Evolutionary conservation across 2,329 filamentous ascomycete species (phyloP).

Genomic region (Trichoderma guizhouense): DNA sequence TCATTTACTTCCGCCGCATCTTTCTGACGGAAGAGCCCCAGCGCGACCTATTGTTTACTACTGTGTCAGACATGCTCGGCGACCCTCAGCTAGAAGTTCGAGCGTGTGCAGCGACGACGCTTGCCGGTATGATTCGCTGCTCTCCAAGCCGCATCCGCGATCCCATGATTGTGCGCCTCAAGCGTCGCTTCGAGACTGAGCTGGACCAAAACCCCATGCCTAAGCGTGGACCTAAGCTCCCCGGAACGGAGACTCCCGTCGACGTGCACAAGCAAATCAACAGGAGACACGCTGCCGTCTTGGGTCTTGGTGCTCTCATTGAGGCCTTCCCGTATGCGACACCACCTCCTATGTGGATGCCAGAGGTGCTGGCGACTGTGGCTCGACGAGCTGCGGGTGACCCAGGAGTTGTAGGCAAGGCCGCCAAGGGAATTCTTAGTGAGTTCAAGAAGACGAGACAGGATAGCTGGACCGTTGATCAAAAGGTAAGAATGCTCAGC

Average conservation of each 20-base stretch:
- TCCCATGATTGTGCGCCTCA: constrained; percentile 71
- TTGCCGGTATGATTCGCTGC: constrained; percentile 97
- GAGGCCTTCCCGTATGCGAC: constrained; percentile 96
- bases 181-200: constrained; percentile 72
- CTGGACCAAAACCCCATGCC: constrained; percentile 85
- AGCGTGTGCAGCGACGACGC: constrained; percentile 83
- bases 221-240: constrained; percentile 58
- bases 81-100: constrained; percentile 92
- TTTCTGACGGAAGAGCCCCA: constrained; percentile 77
- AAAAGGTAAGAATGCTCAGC: constrained; percentile 68
- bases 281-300: constrained; percentile 80
- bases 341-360: constrained; percentile 90
- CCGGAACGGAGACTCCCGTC: constrained; percentile 66
- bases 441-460: constrained; percentile 99
- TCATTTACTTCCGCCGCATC: constrained; percentile 93
- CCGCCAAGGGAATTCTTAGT: constrained; percentile 87
- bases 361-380: constrained; percentile 81
- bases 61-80: constrained; percentile 92
- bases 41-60: constrained; percentile 78
- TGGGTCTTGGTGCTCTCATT: constrained; percentile 85
- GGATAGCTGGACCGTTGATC: constrained; percentile 96
- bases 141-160: constrained; percentile 78
- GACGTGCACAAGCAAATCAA: constrained; percentile 75
- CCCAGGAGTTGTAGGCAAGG: constrained; percentile 88
- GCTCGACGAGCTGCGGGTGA: constrained; percentile 84